Conservation (phyloP, 306 rosid species). For the Medicago lupulina region DNA sequence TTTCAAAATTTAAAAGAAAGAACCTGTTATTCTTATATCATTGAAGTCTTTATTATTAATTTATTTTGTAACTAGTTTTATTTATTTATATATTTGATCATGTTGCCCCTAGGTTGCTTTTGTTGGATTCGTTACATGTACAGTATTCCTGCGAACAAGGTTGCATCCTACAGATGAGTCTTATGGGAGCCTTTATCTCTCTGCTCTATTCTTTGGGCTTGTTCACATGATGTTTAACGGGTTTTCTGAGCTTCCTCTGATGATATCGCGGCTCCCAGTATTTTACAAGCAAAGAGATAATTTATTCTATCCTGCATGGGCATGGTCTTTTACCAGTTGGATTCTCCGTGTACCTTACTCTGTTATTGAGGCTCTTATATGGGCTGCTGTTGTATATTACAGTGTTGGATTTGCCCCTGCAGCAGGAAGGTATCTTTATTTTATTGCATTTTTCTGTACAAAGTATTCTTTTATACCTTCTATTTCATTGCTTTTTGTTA, state of each 20-base stretch:
- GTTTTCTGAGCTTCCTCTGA: constrained; percentile 79
- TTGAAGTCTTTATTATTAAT: background rate
- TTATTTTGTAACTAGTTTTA: background rate
- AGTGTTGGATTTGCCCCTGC: constrained; percentile 86
- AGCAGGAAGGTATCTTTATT: constrained; percentile 62
- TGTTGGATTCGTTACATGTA: constrained; percentile 81
- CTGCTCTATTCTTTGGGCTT: constrained; percentile 84
- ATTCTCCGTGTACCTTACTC: constrained; percentile 84
- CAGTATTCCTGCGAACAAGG: constrained; percentile 69
- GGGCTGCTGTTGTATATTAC: constrained; percentile 83
- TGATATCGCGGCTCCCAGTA: constrained; percentile 82
- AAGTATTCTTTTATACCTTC: background rate
- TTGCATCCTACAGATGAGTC: constrained; percentile 68
- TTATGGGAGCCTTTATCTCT: constrained; percentile 71
- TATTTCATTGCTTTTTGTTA: constrained; percentile 35
- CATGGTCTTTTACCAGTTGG: constrained; percentile 82
- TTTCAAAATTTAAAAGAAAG: constrained; percentile 5
- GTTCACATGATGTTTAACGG: constrained; percentile 96
- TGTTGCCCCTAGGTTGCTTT: constrained; percentile 69
- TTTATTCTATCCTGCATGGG: constrained; percentile 87
- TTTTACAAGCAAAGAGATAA: constrained; percentile 92
- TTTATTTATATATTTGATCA: constrained; percentile 10
- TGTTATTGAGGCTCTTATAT: constrained; percentile 72
- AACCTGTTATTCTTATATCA: background rate
- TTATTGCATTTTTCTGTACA: constrained; percentile 1